Evolutionary conservation across 2,329 filamentous ascomycete species (phyloP).

Genomic region (Stagonosporopsis cucurbitacearum): DNA sequence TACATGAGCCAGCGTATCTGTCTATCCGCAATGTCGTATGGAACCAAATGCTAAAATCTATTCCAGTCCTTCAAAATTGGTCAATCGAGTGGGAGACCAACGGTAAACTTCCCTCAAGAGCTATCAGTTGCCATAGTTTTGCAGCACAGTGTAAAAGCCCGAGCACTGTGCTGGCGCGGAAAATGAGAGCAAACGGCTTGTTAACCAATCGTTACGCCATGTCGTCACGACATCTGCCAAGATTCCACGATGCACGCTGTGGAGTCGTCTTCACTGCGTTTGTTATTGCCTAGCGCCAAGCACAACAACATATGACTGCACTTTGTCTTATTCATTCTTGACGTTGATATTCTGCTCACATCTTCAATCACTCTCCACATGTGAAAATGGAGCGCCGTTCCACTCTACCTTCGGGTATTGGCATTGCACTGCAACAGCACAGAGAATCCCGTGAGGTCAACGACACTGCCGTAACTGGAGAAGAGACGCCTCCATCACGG

Average conservation of each 20-base stretch:
- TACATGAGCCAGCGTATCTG: too few species aligned
- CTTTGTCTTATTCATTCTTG: not conserved
- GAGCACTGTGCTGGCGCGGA: conserved; percentile 1
- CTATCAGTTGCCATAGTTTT: not conserved
- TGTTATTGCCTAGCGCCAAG: conserved; percentile 13
- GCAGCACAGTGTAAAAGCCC: not conserved
- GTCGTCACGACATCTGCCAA: conserved; percentile 7
- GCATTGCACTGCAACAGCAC: not conserved
- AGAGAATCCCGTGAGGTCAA: not conserved
- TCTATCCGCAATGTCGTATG: too few species aligned
- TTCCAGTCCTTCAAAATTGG: not conserved
- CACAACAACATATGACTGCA: not conserved
- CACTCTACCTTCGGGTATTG: not conserved
- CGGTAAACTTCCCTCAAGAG: not conserved
- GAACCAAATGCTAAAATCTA: not conserved
- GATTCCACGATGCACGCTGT: conserved; percentile 8
- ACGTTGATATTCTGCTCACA: not conserved
- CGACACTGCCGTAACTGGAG: not conserved
- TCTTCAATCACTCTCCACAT: not conserved
- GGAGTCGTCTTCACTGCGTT: conserved; percentile 14
- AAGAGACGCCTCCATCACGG: not conserved
- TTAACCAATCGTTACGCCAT: not conserved
- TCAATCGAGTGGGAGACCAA: not conserved
- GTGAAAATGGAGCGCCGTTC: conserved; percentile 1
- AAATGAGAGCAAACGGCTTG: not conserved